These are phyloP conservation scores for Lyophyllum semitale DNA, from an alignment of 768 basidiomycete genomes.

Conservation along the genomic window DNA sequence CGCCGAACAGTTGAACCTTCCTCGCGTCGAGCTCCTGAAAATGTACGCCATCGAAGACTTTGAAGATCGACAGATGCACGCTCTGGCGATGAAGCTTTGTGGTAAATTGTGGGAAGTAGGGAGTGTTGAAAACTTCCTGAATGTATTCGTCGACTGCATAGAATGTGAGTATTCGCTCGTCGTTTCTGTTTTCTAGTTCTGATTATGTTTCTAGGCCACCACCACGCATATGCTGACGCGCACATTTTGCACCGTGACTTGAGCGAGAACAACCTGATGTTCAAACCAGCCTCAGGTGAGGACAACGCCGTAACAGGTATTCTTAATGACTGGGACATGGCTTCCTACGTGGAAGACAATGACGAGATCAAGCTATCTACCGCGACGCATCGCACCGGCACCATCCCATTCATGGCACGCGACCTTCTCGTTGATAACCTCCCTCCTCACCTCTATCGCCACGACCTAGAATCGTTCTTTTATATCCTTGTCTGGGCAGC, in stretches of 20 bases:
- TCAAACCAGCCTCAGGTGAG: no score
- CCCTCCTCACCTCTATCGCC: conserved; percentile 12
- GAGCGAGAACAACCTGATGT: conserved; percentile 32
- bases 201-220: conserved; percentile 20
- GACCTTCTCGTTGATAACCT: conserved; percentile 22
- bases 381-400: conserved; percentile 26
- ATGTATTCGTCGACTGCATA: conserved; percentile 28
- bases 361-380: conserved; percentile 2
- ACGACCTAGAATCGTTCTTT: conserved; percentile 28
- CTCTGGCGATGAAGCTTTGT: conserved; percentile 17
- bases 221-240: conserved; percentile 18
- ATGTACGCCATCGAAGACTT: neutral
- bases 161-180: conserved; percentile 24
- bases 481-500: conserved; percentile 26
- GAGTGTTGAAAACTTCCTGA: conserved; percentile 24
- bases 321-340: conserved; percentile 31
- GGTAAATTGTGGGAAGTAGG: conserved; percentile 22
- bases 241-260: conserved; percentile 32
- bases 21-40: conserved; percentile 9
- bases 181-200: neutral
- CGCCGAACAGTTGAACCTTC: conserved; percentile 2
- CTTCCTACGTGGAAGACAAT: conserved; percentile 10
- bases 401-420: conserved; percentile 29
- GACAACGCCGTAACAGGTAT: conserved; percentile 20
- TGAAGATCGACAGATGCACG: neutral